Evolutionary conservation across 345 rosid genomes (phyloP).

Genomic region (Gossypium longicalyx): DNA sequence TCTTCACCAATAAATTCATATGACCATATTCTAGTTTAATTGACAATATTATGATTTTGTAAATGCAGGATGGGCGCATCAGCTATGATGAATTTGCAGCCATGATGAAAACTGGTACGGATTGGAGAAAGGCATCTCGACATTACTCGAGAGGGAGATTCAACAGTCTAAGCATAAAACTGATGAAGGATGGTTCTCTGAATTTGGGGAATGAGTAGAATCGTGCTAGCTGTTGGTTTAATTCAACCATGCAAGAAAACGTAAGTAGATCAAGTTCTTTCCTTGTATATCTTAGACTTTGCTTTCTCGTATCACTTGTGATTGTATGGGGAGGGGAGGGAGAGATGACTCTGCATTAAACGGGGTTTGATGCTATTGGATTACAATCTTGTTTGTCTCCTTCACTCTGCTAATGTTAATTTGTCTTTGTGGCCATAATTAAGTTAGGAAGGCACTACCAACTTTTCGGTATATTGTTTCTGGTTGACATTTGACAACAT

Average conservation of each 20-base stretch:
- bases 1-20: constrained; percentile 1
- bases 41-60: background rate
- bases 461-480: constrained; percentile 25
- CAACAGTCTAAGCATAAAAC: constrained; percentile 92
- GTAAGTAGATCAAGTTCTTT: constrained; percentile 17
- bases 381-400: constrained; percentile 10
- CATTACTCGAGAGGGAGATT: constrained; percentile 99
- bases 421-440: constrained; percentile 20
- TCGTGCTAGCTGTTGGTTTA: constrained; percentile 11
- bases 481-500: constrained; percentile 17
- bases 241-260: constrained; percentile 19
- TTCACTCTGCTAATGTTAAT: constrained; percentile 21
- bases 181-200: constrained; percentile 96
- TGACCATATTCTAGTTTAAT: constrained; percentile 11
- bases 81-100: constrained; percentile 97
- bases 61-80: constrained; percentile 80
- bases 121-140: constrained; percentile 99
- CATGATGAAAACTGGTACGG: constrained; percentile 99
- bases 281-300: constrained; percentile 24
- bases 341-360: constrained; percentile 20
- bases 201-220: constrained; percentile 67
- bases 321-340: constrained; percentile 21
- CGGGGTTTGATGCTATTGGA: constrained; percentile 12
- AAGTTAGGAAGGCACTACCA: constrained; percentile 18
- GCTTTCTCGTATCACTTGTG: constrained; percentile 21